Conservation (phyloP, 192 early-diverging fungal species). For the Spizellomyces sp. region DNA sequence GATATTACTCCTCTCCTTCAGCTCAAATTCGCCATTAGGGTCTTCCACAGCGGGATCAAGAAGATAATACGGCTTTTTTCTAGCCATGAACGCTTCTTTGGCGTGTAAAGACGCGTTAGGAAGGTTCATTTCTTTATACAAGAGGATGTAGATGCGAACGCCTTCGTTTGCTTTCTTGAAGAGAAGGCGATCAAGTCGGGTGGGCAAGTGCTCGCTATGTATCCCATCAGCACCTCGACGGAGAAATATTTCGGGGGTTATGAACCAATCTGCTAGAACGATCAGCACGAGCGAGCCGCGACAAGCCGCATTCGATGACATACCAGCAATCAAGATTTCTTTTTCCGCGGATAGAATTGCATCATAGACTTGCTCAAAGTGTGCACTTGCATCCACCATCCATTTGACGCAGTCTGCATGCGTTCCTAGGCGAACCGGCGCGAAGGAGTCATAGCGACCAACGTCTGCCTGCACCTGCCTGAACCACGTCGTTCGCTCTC, state of each 20-base stretch:
- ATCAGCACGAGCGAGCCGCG: neutral
- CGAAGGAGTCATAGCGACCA: conserved; percentile 70
- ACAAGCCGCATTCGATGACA: neutral
- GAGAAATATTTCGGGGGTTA: conserved; percentile 85
- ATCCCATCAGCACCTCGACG: conserved; percentile 76
- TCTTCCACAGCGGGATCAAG: conserved; percentile 72
- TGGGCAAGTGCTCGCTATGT: conserved; percentile 47
- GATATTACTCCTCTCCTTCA: conserved; percentile 70
- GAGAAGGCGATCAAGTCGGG: conserved; percentile 76
- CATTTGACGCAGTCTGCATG: conserved; percentile 6
- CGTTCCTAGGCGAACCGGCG: conserved; percentile 61
- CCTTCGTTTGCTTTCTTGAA: conserved; percentile 81
- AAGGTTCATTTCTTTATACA: conserved; percentile 82
- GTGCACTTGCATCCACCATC: conserved; percentile 32
- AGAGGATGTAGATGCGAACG: conserved; percentile 78
- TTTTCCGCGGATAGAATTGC: conserved; percentile 23
- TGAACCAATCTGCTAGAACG: conserved; percentile 85
- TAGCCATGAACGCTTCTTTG: conserved; percentile 32
- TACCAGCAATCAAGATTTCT: conserved; percentile 28
- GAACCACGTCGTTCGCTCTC: conserved; percentile 25
- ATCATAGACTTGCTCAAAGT: conserved; percentile 31
- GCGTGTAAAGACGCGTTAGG: conserved; percentile 30
- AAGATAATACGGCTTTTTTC: conserved; percentile 38
- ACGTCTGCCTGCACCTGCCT: conserved; percentile 6
- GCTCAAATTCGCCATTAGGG: conserved; percentile 71